A percentile compares a stretch with the other conserved stretches of the same genome.
phyloP scores from a whole-genome alignment of 768 basidiomycete species.

The Amanita muscaria region DNA sequence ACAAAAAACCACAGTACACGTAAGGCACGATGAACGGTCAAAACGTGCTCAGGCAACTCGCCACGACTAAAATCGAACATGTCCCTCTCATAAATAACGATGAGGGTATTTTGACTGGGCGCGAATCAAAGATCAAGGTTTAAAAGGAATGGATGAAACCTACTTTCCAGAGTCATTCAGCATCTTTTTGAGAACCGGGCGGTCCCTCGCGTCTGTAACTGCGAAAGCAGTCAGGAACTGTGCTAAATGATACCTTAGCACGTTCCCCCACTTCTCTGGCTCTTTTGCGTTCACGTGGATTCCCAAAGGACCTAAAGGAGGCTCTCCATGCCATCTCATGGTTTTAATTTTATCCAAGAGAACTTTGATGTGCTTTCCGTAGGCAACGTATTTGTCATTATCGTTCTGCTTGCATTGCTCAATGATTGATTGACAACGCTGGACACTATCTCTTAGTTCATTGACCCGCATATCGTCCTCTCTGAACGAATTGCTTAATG shows the following conservation, averaged over 20 bases:
- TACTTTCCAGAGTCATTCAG: conserved; percentile 56
- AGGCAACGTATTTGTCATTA: conserved; percentile 50
- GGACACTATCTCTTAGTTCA: conserved; percentile 32
- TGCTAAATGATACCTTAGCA: conserved; percentile 60
- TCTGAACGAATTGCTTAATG: conserved; percentile 26
- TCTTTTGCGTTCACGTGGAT: conserved; percentile 68
- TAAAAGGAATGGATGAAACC: conserved; percentile 19
- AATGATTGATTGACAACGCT: conserved; percentile 42
- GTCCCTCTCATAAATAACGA: conserved; percentile 64
- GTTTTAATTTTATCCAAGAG: conserved; percentile 45
- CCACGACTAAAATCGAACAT: conserved; percentile 74
- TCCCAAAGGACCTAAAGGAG: conserved; percentile 76
- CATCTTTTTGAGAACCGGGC: conserved; percentile 45
- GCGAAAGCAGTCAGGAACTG: conserved; percentile 58
- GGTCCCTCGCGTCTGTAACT: conserved; percentile 63
- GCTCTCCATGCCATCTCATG: conserved; percentile 53
- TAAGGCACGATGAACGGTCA: conserved; percentile 76
- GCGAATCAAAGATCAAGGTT: not conserved
- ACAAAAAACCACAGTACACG: conserved; percentile 50
- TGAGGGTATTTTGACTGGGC: conserved; percentile 34
- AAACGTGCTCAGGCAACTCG: conserved; percentile 52
- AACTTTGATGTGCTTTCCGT: conserved; percentile 50
- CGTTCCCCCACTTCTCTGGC: conserved; percentile 45
- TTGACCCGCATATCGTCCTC: conserved; percentile 24
- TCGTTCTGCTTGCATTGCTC: conserved; percentile 38